Percentiles rank a stretch among this genome's conserved stretches.
Evolutionary conservation across 306 rosid species (phyloP).

Genomic region (Clitoria ternatea): DNA sequence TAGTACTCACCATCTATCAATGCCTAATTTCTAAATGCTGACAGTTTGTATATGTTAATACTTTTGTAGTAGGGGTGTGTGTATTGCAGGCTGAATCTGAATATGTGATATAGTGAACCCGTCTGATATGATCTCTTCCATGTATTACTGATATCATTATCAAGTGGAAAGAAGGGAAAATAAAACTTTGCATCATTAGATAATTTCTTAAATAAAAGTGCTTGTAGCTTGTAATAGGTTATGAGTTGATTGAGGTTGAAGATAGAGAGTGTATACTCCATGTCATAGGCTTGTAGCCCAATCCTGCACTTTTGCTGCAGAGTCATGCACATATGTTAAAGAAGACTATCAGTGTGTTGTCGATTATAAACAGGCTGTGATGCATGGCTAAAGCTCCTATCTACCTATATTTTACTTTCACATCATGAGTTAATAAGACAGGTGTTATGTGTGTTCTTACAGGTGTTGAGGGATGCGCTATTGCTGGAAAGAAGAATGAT

Average conservation of each 20-base stretch:
- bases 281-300: background rate
- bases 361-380: background rate
- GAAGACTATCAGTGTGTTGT: background rate
- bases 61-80: background rate
- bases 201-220: background rate
- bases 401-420: background rate
- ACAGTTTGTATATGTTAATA: background rate
- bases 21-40: background rate
- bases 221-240: background rate
- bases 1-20: background rate
- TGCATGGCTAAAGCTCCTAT: background rate
- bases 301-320: background rate
- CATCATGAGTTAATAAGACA: background rate
- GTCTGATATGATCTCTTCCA: background rate
- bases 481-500: slow-evolving; percentile 34
- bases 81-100: background rate
- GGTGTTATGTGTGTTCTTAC: slow-evolving; percentile 3
- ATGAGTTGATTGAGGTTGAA: background rate
- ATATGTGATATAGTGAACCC: background rate
- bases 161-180: background rate
- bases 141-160: background rate
- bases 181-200: background rate
- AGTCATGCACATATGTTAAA: background rate
- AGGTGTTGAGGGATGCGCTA: slow-evolving; percentile 28
- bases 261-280: background rate